Percentiles rank a stretch among this genome's conserved stretches.
Conservation (phyloP, 371 early-diverging fungal genomes). For the Mucor velutinosus region DNA sequence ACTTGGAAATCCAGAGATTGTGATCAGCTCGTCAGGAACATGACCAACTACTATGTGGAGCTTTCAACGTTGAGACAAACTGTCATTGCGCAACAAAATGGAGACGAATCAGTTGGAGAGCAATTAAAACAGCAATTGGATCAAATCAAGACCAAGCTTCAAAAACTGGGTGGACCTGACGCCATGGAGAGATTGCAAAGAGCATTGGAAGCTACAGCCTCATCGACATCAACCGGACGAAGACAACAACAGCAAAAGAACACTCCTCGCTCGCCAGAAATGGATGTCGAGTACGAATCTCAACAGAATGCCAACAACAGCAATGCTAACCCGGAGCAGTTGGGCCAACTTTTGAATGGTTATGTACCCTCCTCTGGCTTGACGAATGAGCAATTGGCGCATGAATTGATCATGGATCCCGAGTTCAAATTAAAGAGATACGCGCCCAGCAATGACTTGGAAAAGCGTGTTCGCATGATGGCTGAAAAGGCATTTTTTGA, state of each 20-base stretch:
- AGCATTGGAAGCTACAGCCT: slow-evolving; percentile 18
- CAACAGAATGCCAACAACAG: neutral
- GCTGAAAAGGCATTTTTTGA: slow-evolving; percentile 73
- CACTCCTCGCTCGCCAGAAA: slow-evolving; percentile 22
- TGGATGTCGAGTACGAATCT: slow-evolving; percentile 3
- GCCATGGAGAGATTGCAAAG: slow-evolving; percentile 30
- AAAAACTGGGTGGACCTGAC: slow-evolving; percentile 28
- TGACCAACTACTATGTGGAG: slow-evolving; percentile 72
- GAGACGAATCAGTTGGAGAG: slow-evolving; percentile 61
- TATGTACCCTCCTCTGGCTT: slow-evolving; percentile 21
- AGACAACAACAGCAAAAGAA: slow-evolving; percentile 13
- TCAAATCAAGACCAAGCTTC: slow-evolving; percentile 31
- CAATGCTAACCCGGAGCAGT: slow-evolving; percentile 20
- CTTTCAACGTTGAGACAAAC: slow-evolving; percentile 69
- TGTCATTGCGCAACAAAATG: slow-evolving; percentile 39
- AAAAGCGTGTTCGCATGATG: slow-evolving; percentile 53
- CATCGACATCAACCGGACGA: slow-evolving; percentile 18
- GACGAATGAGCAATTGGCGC: slow-evolving; percentile 73
- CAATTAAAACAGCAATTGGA: slow-evolving; percentile 57
- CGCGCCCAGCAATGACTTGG: slow-evolving; percentile 33
- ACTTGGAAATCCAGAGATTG: slow-evolving; percentile 74
- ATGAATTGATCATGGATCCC: slow-evolving; percentile 79
- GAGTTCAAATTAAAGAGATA: slow-evolving; percentile 60
- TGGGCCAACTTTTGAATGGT: slow-evolving; percentile 27
- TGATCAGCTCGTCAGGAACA: slow-evolving; percentile 56